These are phyloP conservation scores for Pholiota adiposa DNA, from an alignment of 1,284 basidiomycete species.

Conservation along the genomic window DNA sequence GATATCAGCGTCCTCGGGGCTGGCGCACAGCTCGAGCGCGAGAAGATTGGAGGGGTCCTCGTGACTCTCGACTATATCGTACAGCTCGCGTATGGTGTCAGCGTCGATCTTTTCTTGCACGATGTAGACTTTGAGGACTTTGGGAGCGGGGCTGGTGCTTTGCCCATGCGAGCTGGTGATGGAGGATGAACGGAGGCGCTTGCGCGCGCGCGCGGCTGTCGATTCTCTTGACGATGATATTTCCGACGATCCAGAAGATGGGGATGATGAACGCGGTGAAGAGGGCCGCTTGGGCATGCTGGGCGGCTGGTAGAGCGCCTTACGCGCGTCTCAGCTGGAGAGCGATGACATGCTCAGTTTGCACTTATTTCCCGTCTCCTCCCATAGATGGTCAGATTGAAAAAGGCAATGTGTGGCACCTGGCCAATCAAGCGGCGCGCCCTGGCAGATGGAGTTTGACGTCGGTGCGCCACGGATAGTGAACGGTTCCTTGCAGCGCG, in stretches of 20 bases:
- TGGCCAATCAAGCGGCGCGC: too few relatives aligned
- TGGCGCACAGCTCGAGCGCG: conserved; percentile 42
- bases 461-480: too few relatives aligned
- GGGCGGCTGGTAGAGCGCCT: too few relatives aligned
- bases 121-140: conserved; percentile 48
- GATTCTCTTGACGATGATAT: too few relatives aligned
- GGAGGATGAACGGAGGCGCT: conserved; percentile 20
- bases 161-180: neutral
- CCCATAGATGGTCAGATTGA: too few relatives aligned
- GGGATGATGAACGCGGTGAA: neutral
- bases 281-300: neutral
- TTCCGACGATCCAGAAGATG: neutral
- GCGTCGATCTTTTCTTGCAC: conserved; percentile 63
- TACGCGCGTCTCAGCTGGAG: too few relatives aligned
- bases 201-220: neutral
- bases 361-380: neutral
- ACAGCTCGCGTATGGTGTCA: conserved; percentile 48
- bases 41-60: conserved; percentile 3
- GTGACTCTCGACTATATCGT: conserved; percentile 45
- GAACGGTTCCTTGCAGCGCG: too few relatives aligned
- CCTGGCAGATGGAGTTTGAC: too few relatives aligned
- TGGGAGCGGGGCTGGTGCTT: neutral
- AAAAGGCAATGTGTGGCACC: neutral
- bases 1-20: conserved; percentile 59
- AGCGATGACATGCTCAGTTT: neutral